Percentiles rank a stretch among this genome's conserved stretches.
Evolutionary conservation across 2,329 filamentous ascomycete genomes (phyloP).

Genomic region (Aspergillus neotritici): DNA sequence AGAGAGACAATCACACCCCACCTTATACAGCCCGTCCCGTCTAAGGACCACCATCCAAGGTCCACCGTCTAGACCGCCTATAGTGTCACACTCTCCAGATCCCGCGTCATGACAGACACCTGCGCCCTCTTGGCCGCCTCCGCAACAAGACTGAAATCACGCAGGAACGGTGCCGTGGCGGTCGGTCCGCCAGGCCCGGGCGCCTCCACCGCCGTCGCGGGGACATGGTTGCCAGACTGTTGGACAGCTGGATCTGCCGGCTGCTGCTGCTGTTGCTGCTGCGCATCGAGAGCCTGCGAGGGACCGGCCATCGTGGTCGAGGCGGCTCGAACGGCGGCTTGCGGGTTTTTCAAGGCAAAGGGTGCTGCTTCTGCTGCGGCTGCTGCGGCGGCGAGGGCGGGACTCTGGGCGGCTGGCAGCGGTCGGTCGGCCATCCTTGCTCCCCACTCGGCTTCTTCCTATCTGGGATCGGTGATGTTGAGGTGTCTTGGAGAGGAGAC

Average conservation of each 20-base stretch:
- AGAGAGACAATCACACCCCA: background rate
- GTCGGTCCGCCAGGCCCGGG: constrained; percentile 28
- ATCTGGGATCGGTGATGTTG: no score
- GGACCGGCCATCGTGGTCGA: background rate
- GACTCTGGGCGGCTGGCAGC: no score
- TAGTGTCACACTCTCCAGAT: constrained; percentile 55
- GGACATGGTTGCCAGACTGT: constrained; percentile 4
- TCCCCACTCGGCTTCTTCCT: no score
- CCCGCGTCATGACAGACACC: constrained; percentile 80
- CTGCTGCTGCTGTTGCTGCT: background rate
- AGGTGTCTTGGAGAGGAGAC: background rate
- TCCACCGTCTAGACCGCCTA: constrained; percentile 14
- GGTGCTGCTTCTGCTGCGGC: no score
- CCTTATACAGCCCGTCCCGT: background rate
- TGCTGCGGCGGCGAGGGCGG: no score
- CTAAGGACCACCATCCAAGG: no score
- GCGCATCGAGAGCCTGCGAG: background rate
- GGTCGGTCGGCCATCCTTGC: no score
- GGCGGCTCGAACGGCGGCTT: no score
- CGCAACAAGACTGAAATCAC: constrained; percentile 77
- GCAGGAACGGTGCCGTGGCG: constrained; percentile 59
- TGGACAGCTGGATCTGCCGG: constrained; percentile 8
- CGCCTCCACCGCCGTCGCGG: constrained; percentile 9
- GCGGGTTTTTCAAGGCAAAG: no score
- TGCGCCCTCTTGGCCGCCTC: constrained; percentile 92